These are phyloP conservation scores for Pseudocercospora fuligena DNA, from an alignment of 2,329 filamentous ascomycete species.

Conservation along the genomic window DNA sequence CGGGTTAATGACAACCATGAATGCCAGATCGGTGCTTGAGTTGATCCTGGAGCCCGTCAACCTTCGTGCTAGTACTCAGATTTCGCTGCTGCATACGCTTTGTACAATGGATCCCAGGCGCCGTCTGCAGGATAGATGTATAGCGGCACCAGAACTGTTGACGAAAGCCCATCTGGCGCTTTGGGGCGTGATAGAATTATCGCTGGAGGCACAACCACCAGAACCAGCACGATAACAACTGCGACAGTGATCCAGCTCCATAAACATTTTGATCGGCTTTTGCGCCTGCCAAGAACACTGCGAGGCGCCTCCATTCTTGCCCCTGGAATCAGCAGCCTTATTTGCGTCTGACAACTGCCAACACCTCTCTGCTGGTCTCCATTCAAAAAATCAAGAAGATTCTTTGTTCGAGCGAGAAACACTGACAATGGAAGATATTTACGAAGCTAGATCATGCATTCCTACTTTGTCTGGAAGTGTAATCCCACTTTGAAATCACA, in stretches of 20 bases:
- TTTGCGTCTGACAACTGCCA: no score
- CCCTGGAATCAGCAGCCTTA: not conserved
- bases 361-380: no score
- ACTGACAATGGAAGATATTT: no score
- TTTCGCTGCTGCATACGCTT: constrained; percentile 18
- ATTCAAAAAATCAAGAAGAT: no score
- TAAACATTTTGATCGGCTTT: constrained; percentile 3
- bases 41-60: constrained; percentile 8
- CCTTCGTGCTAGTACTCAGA: constrained; percentile 17
- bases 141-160: constrained; percentile 26
- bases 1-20: constrained; percentile 33
- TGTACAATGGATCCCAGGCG: constrained; percentile 29
- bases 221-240: constrained; percentile 15
- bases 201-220: constrained; percentile 26
- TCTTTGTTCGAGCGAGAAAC: no score
- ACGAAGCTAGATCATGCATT: no score
- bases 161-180: constrained; percentile 17
- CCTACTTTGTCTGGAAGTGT: no score
- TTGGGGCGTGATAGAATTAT: constrained; percentile 19
- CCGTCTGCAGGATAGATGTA: constrained; percentile 27
- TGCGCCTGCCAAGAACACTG: constrained; percentile 1
- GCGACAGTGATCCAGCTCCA: constrained; percentile 6
- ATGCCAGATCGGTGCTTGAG: constrained; percentile 24
- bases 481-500: no score
- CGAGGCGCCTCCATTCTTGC: constrained; percentile 11